phyloP scores from a whole-genome alignment of 1,284 basidiomycete species.

The Malassezia pachydermatis region DNA sequence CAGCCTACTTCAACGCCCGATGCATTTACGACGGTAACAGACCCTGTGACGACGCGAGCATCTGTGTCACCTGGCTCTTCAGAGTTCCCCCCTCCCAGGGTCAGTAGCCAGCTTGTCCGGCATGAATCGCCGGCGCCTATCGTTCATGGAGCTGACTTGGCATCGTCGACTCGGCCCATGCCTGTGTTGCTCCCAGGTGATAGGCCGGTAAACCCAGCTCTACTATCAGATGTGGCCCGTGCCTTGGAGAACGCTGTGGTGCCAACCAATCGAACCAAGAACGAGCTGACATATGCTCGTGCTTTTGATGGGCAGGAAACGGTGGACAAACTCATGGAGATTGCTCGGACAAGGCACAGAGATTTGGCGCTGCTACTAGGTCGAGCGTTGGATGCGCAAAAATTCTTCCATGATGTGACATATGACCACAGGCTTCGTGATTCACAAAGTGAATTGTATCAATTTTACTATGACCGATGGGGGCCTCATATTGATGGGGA shows the following conservation, averaged over 20 bases:
- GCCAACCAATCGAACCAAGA: slow-evolving; percentile 72
- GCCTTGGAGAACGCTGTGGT: slow-evolving; percentile 76
- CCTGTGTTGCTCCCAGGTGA: no score
- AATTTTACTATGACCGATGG: slow-evolving; percentile 55
- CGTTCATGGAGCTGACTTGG: no score
- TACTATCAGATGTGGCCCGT: slow-evolving; percentile 85
- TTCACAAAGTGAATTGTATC: slow-evolving; percentile 78
- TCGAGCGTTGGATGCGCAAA: slow-evolving; percentile 89
- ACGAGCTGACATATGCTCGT: slow-evolving; percentile 89
- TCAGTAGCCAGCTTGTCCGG: no score
- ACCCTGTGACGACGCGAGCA: no score
- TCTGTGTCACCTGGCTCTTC: no score
- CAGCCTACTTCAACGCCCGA: no score
- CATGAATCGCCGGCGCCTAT: no score
- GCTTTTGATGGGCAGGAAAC: slow-evolving; percentile 94
- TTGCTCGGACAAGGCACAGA: slow-evolving; percentile 94
- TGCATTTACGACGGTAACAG: no score
- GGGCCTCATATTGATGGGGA: background rate
- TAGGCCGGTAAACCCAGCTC: slow-evolving; percentile 64
- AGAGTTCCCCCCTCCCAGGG: no score
- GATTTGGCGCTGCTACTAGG: slow-evolving; percentile 89
- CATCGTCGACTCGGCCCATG: no score
- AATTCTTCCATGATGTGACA: slow-evolving; percentile 98
- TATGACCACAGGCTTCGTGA: slow-evolving; percentile 94
- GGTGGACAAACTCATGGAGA: slow-evolving; percentile 88